These are phyloP conservation scores for Zygotorulaspora sp. DNA, from an alignment of 805 yeast genomes.

Conservation along the genomic window DNA sequence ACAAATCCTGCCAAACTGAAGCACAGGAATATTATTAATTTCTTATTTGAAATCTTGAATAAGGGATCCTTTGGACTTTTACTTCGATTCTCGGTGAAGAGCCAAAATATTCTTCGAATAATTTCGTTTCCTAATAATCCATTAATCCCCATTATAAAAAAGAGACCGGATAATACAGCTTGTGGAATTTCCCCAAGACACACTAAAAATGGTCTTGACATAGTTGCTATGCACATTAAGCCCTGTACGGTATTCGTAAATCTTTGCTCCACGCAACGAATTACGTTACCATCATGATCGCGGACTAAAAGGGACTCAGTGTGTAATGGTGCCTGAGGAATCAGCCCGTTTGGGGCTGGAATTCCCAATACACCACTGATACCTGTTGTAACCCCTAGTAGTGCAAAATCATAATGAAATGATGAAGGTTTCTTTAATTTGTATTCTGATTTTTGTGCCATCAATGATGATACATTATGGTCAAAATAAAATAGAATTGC, in stretches of 20 bases:
- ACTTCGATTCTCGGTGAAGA: slow-evolving; percentile 54
- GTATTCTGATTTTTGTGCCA: slow-evolving; percentile 81
- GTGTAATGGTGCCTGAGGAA: slow-evolving; percentile 96
- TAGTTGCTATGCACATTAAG: slow-evolving; percentile 72
- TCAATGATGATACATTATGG: slow-evolving; percentile 89
- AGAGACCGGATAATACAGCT: slow-evolving; percentile 86
- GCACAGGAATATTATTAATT: slow-evolving; percentile 49
- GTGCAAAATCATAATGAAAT: slow-evolving; percentile 87
- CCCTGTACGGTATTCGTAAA: slow-evolving; percentile 85
- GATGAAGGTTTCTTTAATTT: slow-evolving; percentile 82
- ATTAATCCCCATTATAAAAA: slow-evolving; percentile 86
- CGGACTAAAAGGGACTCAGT: slow-evolving; percentile 66
- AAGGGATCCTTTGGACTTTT: slow-evolving; percentile 33
- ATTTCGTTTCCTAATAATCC: slow-evolving; percentile 69
- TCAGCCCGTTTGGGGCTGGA: slow-evolving; percentile 94
- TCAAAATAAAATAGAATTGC: slow-evolving; percentile 89
- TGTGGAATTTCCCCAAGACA: slow-evolving; percentile 87
- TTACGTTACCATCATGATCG: slow-evolving; percentile 31
- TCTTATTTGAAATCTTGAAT: slow-evolving; percentile 31
- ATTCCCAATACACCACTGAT: slow-evolving; percentile 82
- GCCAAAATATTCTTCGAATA: slow-evolving; percentile 54
- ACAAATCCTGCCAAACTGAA: slow-evolving; percentile 65
- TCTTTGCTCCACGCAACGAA: slow-evolving; percentile 81
- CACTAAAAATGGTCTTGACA: slow-evolving; percentile 80
- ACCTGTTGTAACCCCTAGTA: slow-evolving; percentile 84